Evolutionary conservation across 768 basidiomycete species (phyloP).

Genomic region (Kockovaella imperatae): DNA sequence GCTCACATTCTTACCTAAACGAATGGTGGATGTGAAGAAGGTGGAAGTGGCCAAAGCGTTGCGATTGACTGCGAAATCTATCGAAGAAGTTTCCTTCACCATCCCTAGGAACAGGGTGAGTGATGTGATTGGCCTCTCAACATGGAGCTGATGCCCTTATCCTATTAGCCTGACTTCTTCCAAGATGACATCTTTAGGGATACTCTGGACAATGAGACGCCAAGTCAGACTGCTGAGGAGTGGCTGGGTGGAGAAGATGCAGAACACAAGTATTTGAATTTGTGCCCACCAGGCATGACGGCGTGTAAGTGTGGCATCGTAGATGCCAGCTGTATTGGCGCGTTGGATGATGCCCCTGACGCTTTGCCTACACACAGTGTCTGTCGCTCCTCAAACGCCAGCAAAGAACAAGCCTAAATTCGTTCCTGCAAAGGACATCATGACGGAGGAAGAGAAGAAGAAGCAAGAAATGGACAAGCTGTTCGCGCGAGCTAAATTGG

Average conservation of each 20-base stretch:
- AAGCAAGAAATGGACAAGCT: constrained; percentile 41
- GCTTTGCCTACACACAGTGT: constrained; percentile 28
- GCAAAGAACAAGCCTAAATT: constrained; percentile 28
- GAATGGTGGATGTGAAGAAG: constrained; percentile 38
- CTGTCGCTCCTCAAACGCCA: constrained; percentile 40
- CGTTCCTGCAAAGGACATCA: constrained; percentile 25
- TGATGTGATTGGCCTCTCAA: neutral
- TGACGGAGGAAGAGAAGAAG: constrained; percentile 43
- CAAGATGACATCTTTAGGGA: constrained; percentile 46
- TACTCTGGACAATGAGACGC: constrained; percentile 32
- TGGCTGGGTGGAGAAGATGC: constrained; percentile 36
- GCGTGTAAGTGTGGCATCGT: constrained; percentile 36
- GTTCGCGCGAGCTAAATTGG: constrained; percentile 43
- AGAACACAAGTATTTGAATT: constrained; percentile 9
- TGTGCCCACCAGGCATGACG: constrained; percentile 42
- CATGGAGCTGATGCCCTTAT: neutral
- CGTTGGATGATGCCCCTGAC: too few relatives aligned
- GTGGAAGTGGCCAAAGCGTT: constrained; percentile 42
- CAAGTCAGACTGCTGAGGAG: constrained; percentile 14
- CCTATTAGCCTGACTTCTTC: constrained; percentile 41
- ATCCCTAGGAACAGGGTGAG: constrained; percentile 44
- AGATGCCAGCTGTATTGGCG: too few relatives aligned
- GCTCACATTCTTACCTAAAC: constrained; percentile 40
- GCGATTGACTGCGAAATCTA: constrained; percentile 37
- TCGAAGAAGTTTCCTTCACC: constrained; percentile 42